Evolutionary conservation across 495 filamentous ascomycete species (phyloP).

Genomic region (Pyronema domesticum): DNA sequence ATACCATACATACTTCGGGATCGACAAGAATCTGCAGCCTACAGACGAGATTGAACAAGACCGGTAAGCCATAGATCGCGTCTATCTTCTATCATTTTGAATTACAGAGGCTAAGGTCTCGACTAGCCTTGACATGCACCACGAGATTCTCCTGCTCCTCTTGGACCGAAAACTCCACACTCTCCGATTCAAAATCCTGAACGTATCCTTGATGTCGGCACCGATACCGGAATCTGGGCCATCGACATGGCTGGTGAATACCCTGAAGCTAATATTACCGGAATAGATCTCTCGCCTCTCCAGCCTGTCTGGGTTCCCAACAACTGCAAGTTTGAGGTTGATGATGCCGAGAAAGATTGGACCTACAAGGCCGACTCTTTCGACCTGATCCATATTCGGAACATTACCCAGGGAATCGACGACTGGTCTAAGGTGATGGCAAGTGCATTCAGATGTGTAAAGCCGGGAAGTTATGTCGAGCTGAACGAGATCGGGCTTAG

Average conservation of each 20-base stretch:
- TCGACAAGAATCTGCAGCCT: not conserved
- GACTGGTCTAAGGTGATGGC: constrained; percentile 35
- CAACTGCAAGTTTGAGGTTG: not conserved
- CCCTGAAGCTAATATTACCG: not conserved
- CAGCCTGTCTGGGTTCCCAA: not conserved
- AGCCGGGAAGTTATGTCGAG: constrained; percentile 51
- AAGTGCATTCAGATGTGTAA: constrained; percentile 31
- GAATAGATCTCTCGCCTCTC: not conserved
- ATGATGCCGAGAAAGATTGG: constrained; percentile 5
- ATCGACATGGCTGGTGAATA: not conserved
- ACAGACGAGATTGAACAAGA: not conserved
- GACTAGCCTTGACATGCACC: not conserved
- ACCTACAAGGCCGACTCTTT: constrained; percentile 29
- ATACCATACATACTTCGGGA: not conserved
- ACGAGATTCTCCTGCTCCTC: not conserved
- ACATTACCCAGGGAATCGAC: constrained; percentile 38
- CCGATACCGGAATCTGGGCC: too few species aligned
- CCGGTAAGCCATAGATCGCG: too few species aligned
- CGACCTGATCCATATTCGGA: constrained; percentile 42
- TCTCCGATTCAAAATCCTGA: not conserved
- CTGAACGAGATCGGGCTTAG: constrained; percentile 30
- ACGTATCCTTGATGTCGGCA: not conserved
- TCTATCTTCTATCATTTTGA: too few species aligned
- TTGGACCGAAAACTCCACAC: not conserved
- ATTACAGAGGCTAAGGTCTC: too few species aligned